Conservation (phyloP, 306 rosid species). For the Cucurbita argyrosperma region DNA sequence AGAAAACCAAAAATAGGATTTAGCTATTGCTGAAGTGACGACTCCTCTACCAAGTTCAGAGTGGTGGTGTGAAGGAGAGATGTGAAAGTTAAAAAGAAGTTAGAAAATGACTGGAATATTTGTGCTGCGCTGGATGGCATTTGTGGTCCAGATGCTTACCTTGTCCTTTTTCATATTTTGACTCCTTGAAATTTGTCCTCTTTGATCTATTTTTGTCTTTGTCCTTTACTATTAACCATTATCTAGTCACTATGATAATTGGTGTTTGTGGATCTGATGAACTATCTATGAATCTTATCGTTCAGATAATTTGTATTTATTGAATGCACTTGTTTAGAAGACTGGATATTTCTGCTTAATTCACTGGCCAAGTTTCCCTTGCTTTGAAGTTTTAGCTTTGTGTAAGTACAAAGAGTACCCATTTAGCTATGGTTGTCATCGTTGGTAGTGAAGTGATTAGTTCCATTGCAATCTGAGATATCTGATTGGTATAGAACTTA, state of each 20-base stretch:
- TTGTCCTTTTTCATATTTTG: constrained; percentile 23
- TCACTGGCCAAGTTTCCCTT: not conserved
- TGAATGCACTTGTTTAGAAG: not conserved
- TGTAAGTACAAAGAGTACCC: not conserved
- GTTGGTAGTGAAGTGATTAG: not conserved
- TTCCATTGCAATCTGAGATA: not conserved
- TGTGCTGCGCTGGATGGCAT: constrained; percentile 16
- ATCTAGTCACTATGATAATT: constrained; percentile 24
- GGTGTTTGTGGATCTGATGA: constrained; percentile 45
- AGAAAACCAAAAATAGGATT: constrained; percentile 56
- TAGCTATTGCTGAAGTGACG: constrained; percentile 18
- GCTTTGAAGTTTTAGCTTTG: not conserved
- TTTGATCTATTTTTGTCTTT: constrained; percentile 9
- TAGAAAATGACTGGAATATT: constrained; percentile 12
- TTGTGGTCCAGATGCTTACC: constrained; percentile 15
- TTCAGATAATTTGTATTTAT: not conserved
- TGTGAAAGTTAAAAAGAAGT: constrained; percentile 12
- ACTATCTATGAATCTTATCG: constrained; percentile 9
- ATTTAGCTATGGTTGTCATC: not conserved
- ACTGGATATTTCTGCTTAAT: not conserved
- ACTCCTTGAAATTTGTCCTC: constrained; percentile 6
- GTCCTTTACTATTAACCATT: constrained; percentile 21
- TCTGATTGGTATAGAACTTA: not conserved
- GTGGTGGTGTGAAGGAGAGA: constrained; percentile 8
- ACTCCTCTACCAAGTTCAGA: constrained; percentile 12